Percentiles rank a stretch among this genome's conserved stretches.
These are phyloP conservation scores for Oryza glumipatula DNA, from an alignment of 176 grass and related monocot species.

Conservation along the genomic window DNA sequence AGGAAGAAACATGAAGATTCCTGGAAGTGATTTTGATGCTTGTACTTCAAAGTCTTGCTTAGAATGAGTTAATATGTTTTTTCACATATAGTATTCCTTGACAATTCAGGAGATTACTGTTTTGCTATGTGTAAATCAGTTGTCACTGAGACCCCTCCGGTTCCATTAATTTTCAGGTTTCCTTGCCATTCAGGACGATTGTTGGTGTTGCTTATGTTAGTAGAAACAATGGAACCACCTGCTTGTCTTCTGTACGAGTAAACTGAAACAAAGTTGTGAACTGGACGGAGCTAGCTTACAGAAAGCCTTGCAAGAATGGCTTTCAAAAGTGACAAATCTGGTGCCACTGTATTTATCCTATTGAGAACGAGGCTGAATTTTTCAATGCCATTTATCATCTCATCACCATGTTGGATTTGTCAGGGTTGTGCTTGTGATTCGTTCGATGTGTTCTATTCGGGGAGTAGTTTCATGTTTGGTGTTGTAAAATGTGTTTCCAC, in stretches of 20 bases:
- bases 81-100: neutral
- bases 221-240: constrained; percentile 21
- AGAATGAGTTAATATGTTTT: neutral
- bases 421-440: neutral
- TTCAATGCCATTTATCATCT: neutral
- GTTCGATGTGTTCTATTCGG: constrained; percentile 12
- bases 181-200: neutral
- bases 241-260: neutral
- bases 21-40: neutral
- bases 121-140: neutral
- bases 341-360: constrained; percentile 9
- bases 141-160: neutral
- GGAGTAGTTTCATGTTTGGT: constrained; percentile 10
- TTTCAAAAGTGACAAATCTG: constrained; percentile 34
- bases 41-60: neutral
- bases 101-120: neutral
- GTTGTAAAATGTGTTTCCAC: constrained; percentile 41
- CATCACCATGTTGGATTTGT: constrained; percentile 5
- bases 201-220: neutral
- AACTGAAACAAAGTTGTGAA: constrained; percentile 24
- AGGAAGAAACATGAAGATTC: neutral
- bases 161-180: constrained; percentile 25
- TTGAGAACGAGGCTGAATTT: constrained; percentile 28
- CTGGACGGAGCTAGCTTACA: neutral
- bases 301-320: constrained; percentile 22